Percentiles rank a stretch among this genome's conserved stretches.
Conservation (phyloP, 2,329 filamentous ascomycete species). For the Leptosphaerulina australis region DNA sequence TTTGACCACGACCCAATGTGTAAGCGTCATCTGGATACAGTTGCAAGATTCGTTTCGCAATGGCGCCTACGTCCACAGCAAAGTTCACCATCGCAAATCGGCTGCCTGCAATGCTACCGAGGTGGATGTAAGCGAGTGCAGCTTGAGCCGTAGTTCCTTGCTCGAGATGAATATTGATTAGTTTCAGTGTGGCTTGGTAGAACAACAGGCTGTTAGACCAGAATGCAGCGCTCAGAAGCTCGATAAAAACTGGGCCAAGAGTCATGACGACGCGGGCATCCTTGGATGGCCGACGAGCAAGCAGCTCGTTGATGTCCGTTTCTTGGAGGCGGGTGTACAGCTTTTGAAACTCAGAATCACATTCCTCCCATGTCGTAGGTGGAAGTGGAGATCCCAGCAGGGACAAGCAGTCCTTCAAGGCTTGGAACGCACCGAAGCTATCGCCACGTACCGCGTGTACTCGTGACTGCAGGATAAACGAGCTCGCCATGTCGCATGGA, state of each 20-base stretch:
- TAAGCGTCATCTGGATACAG: slow-evolving; percentile 62
- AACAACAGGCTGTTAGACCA: slow-evolving; percentile 76
- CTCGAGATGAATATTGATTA: slow-evolving; percentile 69
- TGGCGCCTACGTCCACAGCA: slow-evolving; percentile 67
- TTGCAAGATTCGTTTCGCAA: slow-evolving; percentile 69
- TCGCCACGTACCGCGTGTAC: slow-evolving; percentile 78
- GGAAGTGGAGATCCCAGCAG: slow-evolving; percentile 70
- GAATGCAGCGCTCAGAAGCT: slow-evolving; percentile 72
- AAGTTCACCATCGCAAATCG: slow-evolving; percentile 74
- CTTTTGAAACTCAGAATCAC: slow-evolving; percentile 74
- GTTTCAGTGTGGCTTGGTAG: slow-evolving; percentile 71
- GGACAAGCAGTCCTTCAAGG: slow-evolving; percentile 71
- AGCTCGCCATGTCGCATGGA: slow-evolving; percentile 79
- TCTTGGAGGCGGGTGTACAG: slow-evolving; percentile 39
- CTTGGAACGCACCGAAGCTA: slow-evolving; percentile 69
- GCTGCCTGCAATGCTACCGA: slow-evolving; percentile 70
- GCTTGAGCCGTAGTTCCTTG: slow-evolving; percentile 72
- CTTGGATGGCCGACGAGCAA: slow-evolving; percentile 42
- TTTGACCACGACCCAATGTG: slow-evolving; percentile 70
- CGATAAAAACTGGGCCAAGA: slow-evolving; percentile 71
- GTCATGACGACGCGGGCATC: slow-evolving; percentile 64
- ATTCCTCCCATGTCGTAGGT: slow-evolving; percentile 73
- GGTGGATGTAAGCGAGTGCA: slow-evolving; percentile 69
- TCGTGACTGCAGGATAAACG: slow-evolving; percentile 81
- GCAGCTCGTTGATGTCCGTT: slow-evolving; percentile 59